Conservation (phyloP, 2,329 filamentous ascomycete genomes). For the Aspergillus hiratsukae region DNA sequence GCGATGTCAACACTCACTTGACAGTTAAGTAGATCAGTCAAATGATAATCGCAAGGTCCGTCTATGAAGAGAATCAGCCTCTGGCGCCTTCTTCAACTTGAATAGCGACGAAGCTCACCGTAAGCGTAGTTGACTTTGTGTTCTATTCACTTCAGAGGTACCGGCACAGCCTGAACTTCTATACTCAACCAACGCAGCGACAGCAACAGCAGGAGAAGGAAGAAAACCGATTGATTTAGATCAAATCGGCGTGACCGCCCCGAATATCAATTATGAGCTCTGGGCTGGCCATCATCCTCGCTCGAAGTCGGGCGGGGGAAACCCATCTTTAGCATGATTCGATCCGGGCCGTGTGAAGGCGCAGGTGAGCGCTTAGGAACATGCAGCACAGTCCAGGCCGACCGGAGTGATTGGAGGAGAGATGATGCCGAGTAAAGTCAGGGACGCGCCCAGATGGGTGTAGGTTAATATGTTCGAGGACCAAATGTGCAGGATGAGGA, state of each 20-base stretch:
- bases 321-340: constrained; percentile 6
- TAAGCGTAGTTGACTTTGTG: neutral
- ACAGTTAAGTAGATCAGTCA: neutral
- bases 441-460: constrained; percentile 4
- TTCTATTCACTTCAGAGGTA: neutral
- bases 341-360: constrained; percentile 13
- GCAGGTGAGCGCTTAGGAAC: constrained; percentile 29
- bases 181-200: constrained; percentile 2
- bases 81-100: neutral
- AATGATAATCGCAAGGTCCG: neutral
- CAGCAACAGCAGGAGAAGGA: constrained; percentile 17
- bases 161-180: neutral
- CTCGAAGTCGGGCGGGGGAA: constrained; percentile 15
- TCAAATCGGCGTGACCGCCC: constrained; percentile 13
- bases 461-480: constrained; percentile 1
- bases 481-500: neutral
- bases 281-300: constrained; percentile 9
- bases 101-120: neutral
- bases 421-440: constrained; percentile 1
- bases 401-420: constrained; percentile 14
- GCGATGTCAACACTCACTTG: neutral
- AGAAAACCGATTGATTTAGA: constrained; percentile 9
- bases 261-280: constrained; percentile 29
- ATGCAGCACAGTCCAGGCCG: constrained; percentile 13
- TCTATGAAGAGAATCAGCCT: neutral